Base-by-base conservation (phyloP, 345 rosid genomes). In the Schrenkiella parvula region DNA sequence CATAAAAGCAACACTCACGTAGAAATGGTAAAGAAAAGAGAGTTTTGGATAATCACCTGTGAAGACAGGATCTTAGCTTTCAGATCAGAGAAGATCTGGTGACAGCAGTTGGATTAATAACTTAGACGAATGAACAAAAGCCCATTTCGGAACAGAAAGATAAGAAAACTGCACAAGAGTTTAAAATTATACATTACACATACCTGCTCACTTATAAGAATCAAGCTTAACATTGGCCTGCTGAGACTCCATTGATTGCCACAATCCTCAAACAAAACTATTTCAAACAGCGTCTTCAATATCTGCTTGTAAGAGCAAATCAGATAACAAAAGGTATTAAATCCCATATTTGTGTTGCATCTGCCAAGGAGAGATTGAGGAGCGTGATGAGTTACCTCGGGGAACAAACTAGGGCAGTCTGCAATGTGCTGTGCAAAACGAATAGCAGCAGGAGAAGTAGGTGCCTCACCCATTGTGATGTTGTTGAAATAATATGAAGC, bases 201-300 rank as follows among this genome's bases (percentile, higher is more conserved):
- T 76, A 89, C 99, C 91, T 95, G 96, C 71, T 91, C 96, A 74
- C 83, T 89, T 38, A 95, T 84, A 69, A 95, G 92, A 80, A 89
- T 87, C 81, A 93, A 82, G 82, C 97, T 89, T 77, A 93, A 80
- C 95, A 93, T 91, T 23, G 98, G 98, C 67, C 98, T 88, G 85
- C 98, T 93, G 60, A 93, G 96, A 82, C 98, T 93, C 98, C 98
- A 93, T 52, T 91, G 97, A 68, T 89, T 93, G 71, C 95, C 89
- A 79, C 97, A 91, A 58, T 93, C 98, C 82, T 93, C 98, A 54
- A 91, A 93, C 51, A 93, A 78, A 64, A 93, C 96, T 55, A 93
- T 89, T 83, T 93, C 98, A 66, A 93, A 91, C 53, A 93, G 82
- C 8, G 97, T 87, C 87, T 91, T 93, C 84, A 93, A 67, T 78